These are phyloP conservation scores for Mycena amicta DNA, from an alignment of 768 basidiomycete genomes.

Conservation along the genomic window DNA sequence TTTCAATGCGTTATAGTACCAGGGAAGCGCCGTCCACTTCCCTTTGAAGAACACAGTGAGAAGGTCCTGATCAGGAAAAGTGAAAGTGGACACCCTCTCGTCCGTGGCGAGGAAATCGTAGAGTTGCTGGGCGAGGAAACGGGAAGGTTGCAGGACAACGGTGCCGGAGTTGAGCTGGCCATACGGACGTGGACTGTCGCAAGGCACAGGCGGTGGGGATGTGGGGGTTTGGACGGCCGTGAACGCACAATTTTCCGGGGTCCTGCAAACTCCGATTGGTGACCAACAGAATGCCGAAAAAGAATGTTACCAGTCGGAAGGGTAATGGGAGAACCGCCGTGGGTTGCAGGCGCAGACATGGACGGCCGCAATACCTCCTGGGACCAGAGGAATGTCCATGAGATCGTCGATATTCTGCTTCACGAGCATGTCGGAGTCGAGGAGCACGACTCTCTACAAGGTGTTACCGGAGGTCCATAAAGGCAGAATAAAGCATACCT, in stretches of 20 bases:
- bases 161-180: slow-evolving; percentile 88
- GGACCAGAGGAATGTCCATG: slow-evolving; percentile 59
- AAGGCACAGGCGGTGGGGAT: slow-evolving; percentile 36
- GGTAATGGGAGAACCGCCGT: slow-evolving; percentile 80
- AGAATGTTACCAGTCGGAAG: slow-evolving; percentile 74
- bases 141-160: slow-evolving; percentile 82
- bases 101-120: slow-evolving; percentile 53
- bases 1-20: slow-evolving; percentile 92
- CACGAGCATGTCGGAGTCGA: slow-evolving; percentile 90
- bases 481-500: slow-evolving; percentile 44
- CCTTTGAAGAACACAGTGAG: slow-evolving; percentile 79
- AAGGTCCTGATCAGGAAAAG: slow-evolving; percentile 92
- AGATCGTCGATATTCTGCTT: slow-evolving; percentile 79
- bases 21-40: slow-evolving; percentile 77
- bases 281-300: slow-evolving; percentile 16
- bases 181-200: slow-evolving; percentile 67
- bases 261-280: slow-evolving; percentile 52
- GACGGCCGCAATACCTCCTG: slow-evolving; percentile 80
- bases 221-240: slow-evolving; percentile 56
- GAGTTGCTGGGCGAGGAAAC: slow-evolving; percentile 53
- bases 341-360: slow-evolving; percentile 98
- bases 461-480: slow-evolving; percentile 9
- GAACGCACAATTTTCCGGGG: slow-evolving; percentile 90
- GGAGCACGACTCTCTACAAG: slow-evolving; percentile 69
- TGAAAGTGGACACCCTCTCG: slow-evolving; percentile 43